Base-by-base conservation (phyloP, 2,329 filamentous ascomycete species). In the Penicillium janthinellum region DNA sequence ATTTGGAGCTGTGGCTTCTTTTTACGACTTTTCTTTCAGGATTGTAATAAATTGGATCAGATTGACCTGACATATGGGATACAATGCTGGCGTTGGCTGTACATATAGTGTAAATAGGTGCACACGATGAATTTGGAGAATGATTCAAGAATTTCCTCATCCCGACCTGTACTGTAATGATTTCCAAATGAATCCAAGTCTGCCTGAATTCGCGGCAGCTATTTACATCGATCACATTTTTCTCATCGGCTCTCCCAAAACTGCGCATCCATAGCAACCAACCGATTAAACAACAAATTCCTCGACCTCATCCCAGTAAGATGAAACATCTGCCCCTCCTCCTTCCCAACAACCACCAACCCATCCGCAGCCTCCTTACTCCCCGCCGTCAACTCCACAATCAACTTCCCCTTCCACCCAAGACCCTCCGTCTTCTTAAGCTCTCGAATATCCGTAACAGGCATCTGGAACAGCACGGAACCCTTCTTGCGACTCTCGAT, bases 391-490 rank as follows among this genome's bases (percentile, higher is more conserved):
- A 91, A 92, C 0, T 91, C 90, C 0, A 95, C 89, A 1, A 95
- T 83, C 52, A 95, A 77, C 78, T 92, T 94, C 1, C 87, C 87
- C 77, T 95, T 96, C 91, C 91, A 96, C 0, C 91, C 90, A 38
- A 93, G 81, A 0, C 91, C 91, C 4, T 91, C 91, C 1, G 93
- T 79, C 77, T 96, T 96, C 73, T 87, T 89, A 55, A 96, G 71
- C 73, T 93, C 90, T 53, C 74, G 78, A 48, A 96, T 88, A 15
- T 94, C 89, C 0, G 82, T 82, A 3, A 95, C 83, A 0, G 90
- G 82, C 0, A 95, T 80, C 5, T 84, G 88, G 85, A 90, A 96
- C 0, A 85, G 74, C 0, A 90, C 86, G 58, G 83, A 78, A 25
- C 83, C 66, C 42, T 84, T 81, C 59, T 83, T 80, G 44, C 75